Conservation (phyloP, 768 basidiomycete genomes). For the Cyclocybe cylindracea region DNA sequence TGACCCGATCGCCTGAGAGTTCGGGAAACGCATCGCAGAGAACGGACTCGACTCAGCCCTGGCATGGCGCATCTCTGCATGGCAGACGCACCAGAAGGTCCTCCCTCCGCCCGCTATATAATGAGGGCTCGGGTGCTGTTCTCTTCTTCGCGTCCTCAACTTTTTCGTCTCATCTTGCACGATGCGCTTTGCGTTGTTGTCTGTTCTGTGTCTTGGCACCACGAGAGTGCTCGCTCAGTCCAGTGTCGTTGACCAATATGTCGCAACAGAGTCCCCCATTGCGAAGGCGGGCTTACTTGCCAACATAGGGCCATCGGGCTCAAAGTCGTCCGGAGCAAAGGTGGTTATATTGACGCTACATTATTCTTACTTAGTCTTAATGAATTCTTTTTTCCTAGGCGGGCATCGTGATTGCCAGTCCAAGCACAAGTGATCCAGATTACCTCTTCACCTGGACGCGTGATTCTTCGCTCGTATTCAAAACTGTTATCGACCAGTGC, state of each 20-base stretch:
- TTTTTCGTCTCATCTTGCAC: conserved; percentile 2
- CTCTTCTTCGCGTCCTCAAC: neutral
- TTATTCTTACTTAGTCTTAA: conserved; percentile 28
- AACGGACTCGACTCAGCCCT: too few species aligned
- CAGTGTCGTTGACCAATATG: conserved; percentile 47
- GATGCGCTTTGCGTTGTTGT: conserved; percentile 35
- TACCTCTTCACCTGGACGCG: conserved; percentile 73
- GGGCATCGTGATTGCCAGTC: conserved; percentile 61
- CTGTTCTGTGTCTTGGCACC: conserved; percentile 25
- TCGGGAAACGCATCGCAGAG: too few species aligned
- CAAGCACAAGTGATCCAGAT: conserved; percentile 50
- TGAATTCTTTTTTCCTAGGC: conserved; percentile 36
- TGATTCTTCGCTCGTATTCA: conserved; percentile 67
- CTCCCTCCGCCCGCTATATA: too few species aligned
- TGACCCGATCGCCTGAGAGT: too few species aligned
- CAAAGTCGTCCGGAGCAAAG: conserved; percentile 56
- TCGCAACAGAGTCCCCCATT: conserved; percentile 53
- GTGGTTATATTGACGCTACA: conserved; percentile 16
- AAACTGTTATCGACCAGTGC: conserved; percentile 48
- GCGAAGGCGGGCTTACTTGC: conserved; percentile 70
- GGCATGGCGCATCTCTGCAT: too few species aligned
- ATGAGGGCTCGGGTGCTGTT: too few species aligned
- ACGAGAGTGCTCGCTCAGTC: conserved; percentile 24
- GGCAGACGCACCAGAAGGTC: too few species aligned
- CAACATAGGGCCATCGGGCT: conserved; percentile 66